Base-by-base conservation (phyloP, 2,329 filamentous ascomycete genomes). In the Corinectria fuckeliana region DNA sequence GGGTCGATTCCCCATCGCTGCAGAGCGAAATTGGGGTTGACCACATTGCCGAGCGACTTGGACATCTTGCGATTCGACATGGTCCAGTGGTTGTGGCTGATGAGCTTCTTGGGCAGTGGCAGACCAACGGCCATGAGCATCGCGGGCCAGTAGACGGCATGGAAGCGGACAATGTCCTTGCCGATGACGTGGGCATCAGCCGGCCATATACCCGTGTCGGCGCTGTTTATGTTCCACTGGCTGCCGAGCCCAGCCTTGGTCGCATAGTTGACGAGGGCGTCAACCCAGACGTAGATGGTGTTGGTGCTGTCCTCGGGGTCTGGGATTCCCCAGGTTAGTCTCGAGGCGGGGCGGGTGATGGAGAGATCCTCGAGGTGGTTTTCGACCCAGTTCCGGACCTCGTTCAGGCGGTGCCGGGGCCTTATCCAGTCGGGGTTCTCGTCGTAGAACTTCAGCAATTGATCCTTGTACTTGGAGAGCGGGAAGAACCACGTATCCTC, bases 281-380 rank as follows among this genome's bases (percentile, higher is more conserved):
- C 96, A 0, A 99, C 85, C 95, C 95, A 99, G 28, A 99, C 96
- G 71, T 99, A 99, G 58, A 99, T 94, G 3, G 93, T 98, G 76
- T 98, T 95, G 16, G 81, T 86, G 0, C 85, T 80, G 70, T 99
- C 95, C 52, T 88, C 89, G 0, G 95, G 95, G 23, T 97, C 95
- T 6, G 83, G 88, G 56, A 99, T 91, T 3, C 95, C 95, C 95
- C 95, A 99, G 21, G 81, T 85, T 38, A 98, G 77, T 47, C 95
- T 85, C 54, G 89, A 86, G 3, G 84, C 81, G 0, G 95, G 95
- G 25, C 96, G 85, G 2, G 94, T 98, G 50, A 97, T 86, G 3
- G 93, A 97, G 13, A 99, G 82, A 73, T 99, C 95, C 69, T 91
- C 86, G 1, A 99, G 83, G 6, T 92, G 89, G 52, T 88, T 83